These are phyloP conservation scores for Cadophora gregata DNA, from an alignment of 2,329 filamentous ascomycete genomes.

Conservation along the genomic window DNA sequence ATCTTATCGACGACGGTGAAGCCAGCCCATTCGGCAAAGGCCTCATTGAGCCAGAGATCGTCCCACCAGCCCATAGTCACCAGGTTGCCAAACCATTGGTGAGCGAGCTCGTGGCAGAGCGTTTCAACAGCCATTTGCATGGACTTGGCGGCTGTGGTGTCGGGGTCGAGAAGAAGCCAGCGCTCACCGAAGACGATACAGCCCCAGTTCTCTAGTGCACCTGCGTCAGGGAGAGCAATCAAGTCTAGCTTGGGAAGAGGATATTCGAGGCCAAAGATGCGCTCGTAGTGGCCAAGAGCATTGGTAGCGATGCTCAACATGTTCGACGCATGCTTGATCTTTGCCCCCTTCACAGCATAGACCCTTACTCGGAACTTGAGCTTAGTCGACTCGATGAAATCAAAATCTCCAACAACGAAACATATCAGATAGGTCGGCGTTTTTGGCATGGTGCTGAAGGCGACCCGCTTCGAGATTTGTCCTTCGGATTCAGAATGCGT, in stretches of 20 bases:
- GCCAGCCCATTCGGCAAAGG: slow-evolving; percentile 69
- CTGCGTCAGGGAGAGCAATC: slow-evolving; percentile 73
- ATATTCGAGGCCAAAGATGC: slow-evolving; percentile 70
- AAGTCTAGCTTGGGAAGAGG: slow-evolving; percentile 79
- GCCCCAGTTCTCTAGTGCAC: slow-evolving; percentile 80
- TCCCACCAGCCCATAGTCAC: slow-evolving; percentile 82
- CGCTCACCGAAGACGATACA: slow-evolving; percentile 71
- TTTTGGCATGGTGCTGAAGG: slow-evolving; percentile 70
- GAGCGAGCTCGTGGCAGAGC: slow-evolving; percentile 75
- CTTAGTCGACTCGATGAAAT: slow-evolving; percentile 69
- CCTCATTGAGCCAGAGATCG: slow-evolving; percentile 75
- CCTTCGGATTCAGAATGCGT: slow-evolving; percentile 43
- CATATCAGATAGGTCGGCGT: slow-evolving; percentile 77
- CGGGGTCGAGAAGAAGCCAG: slow-evolving; percentile 17
- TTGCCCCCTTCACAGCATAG: slow-evolving; percentile 58
- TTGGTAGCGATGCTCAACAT: slow-evolving; percentile 67
- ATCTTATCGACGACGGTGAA: slow-evolving; percentile 30
- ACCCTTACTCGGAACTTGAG: slow-evolving; percentile 73
- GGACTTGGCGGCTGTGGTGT: slow-evolving; percentile 15
- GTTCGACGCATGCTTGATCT: slow-evolving; percentile 27
- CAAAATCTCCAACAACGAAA: slow-evolving; percentile 72
- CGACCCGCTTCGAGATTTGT: slow-evolving; percentile 65
- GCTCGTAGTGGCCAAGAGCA: slow-evolving; percentile 73
- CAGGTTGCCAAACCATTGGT: slow-evolving; percentile 78
- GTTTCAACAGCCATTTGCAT: slow-evolving; percentile 44